These are phyloP conservation scores for Pleurotus salmoneostramineus DNA, from an alignment of 768 basidiomycete species.

Conservation along the genomic window DNA sequence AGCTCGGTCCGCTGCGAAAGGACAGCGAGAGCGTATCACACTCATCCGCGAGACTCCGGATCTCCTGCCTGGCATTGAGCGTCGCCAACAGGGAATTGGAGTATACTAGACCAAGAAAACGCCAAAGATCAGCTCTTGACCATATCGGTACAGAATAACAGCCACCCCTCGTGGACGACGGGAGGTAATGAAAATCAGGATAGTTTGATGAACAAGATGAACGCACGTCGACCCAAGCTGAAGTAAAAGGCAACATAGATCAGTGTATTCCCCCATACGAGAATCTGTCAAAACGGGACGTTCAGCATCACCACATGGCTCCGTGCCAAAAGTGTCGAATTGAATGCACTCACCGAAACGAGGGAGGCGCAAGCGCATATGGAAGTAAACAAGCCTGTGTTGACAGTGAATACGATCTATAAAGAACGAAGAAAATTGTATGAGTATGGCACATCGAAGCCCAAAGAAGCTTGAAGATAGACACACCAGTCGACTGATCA, in stretches of 20 bases:
- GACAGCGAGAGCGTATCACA: constrained; percentile 45
- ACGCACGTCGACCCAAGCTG: constrained; percentile 10
- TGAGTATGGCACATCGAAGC: constrained; percentile 46
- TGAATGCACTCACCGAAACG: neutral
- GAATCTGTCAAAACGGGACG: constrained; percentile 15
- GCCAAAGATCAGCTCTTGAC: too few relatives aligned
- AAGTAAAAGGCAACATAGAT: constrained; percentile 21
- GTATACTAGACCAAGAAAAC: constrained; percentile 20
- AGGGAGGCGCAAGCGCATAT: constrained; percentile 1
- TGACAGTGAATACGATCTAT: constrained; percentile 11
- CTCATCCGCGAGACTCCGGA: constrained; percentile 39
- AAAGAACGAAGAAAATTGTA: constrained; percentile 23
- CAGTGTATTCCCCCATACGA: constrained; percentile 16
- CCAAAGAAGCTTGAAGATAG: neutral
- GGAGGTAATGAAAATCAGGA: neutral
- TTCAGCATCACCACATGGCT: neutral
- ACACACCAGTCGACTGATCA: constrained; percentile 35
- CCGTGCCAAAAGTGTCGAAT: neutral
- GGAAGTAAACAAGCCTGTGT: constrained; percentile 9
- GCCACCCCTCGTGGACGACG: too few relatives aligned
- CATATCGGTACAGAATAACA: too few relatives aligned
- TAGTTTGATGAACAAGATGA: neutral
- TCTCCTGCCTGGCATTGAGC: constrained; percentile 31
- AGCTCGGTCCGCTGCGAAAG: constrained; percentile 23
- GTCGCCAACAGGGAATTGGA: constrained; percentile 27